Percentiles rank a stretch among this genome's conserved stretches.
Evolutionary conservation across 768 basidiomycete species (phyloP).

Genomic region (Nidula microcarpa): DNA sequence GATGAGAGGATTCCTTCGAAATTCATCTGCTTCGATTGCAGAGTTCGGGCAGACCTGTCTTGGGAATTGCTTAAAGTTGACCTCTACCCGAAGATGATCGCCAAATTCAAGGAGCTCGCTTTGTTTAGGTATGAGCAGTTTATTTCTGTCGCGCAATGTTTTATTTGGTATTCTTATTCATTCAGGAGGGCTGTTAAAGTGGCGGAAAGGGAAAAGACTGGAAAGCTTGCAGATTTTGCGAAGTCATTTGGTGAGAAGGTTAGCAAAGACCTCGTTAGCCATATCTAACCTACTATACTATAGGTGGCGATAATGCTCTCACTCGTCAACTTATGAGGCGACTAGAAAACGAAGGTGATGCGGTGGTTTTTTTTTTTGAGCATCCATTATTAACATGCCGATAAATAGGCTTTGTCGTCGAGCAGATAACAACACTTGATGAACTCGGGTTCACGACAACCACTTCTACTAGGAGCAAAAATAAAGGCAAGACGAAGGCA

Average conservation of each 20-base stretch:
- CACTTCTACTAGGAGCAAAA: constrained; percentile 31
- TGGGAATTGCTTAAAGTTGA: constrained; percentile 68
- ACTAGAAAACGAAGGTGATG: constrained; percentile 66
- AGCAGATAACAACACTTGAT: constrained; percentile 43
- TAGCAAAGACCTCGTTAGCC: not conserved
- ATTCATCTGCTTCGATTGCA: constrained; percentile 78
- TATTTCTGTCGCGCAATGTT: not conserved
- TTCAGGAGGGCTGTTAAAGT: constrained; percentile 70
- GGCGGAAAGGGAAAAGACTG: constrained; percentile 46
- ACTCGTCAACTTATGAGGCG: constrained; percentile 63
- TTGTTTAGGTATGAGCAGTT: constrained; percentile 53
- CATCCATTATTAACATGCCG: not conserved
- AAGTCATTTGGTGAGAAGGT: constrained; percentile 51
- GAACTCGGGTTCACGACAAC: constrained; percentile 45
- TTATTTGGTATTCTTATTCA: not conserved
- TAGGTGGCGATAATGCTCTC: constrained; percentile 52
- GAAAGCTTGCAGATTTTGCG: constrained; percentile 48
- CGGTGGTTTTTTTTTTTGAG: not conserved
- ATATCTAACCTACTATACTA: constrained; percentile 3
- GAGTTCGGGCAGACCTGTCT: constrained; percentile 58
- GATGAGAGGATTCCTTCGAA: constrained; percentile 56
- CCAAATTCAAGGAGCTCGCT: constrained; percentile 66
- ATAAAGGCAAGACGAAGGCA: constrained; percentile 37
- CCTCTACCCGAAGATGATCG: constrained; percentile 54
- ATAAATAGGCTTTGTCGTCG: constrained; percentile 55